Percentiles rank a stretch among this genome's conserved stretches.
Conservation (phyloP, 2,329 filamentous ascomycete genomes). For the Metarhizium rileyi region DNA sequence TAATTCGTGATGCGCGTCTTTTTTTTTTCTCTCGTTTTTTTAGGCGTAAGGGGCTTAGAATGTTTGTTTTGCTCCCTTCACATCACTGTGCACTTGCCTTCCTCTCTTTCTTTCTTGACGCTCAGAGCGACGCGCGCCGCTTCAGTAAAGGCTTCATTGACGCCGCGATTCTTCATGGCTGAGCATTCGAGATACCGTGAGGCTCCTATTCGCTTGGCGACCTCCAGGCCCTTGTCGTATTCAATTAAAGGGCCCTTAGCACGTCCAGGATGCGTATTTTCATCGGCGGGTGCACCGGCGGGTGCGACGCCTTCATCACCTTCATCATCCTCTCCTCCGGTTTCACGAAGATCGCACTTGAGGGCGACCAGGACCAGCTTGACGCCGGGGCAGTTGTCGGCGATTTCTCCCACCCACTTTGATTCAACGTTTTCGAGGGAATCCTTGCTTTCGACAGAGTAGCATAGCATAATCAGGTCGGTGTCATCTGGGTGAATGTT, state of each 20-base stretch:
- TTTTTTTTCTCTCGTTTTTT: neutral
- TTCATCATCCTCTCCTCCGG: conserved; percentile 60
- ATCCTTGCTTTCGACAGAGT: conserved; percentile 91
- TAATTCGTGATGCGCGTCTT: conserved; percentile 2
- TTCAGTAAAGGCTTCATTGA: conserved; percentile 98
- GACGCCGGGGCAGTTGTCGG: conserved; percentile 92
- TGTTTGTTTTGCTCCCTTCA: conserved; percentile 20
- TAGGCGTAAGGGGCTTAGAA: neutral
- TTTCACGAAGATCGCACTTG: conserved; percentile 91
- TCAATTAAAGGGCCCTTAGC: conserved; percentile 69
- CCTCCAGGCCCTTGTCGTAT: conserved; percentile 85
- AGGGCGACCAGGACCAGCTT: conserved; percentile 91
- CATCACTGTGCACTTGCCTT: conserved; percentile 53
- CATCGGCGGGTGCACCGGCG: conserved; percentile 5
- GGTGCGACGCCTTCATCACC: conserved; percentile 41
- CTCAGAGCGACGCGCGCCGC: conserved; percentile 85
- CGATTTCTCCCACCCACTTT: conserved; percentile 97
- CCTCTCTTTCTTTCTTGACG: conserved; percentile 55
- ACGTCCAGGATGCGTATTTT: conserved; percentile 24
- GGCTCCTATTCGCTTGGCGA: conserved; percentile 84
- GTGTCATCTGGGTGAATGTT: conserved; percentile 55
- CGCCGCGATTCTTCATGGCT: conserved; percentile 93
- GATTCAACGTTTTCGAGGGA: conserved; percentile 97
- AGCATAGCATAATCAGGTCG: conserved; percentile 97
- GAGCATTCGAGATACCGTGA: conserved; percentile 96